Base-by-base conservation (phyloP, 2,329 filamentous ascomycete genomes). In the Aspergillus melleus region DNA sequence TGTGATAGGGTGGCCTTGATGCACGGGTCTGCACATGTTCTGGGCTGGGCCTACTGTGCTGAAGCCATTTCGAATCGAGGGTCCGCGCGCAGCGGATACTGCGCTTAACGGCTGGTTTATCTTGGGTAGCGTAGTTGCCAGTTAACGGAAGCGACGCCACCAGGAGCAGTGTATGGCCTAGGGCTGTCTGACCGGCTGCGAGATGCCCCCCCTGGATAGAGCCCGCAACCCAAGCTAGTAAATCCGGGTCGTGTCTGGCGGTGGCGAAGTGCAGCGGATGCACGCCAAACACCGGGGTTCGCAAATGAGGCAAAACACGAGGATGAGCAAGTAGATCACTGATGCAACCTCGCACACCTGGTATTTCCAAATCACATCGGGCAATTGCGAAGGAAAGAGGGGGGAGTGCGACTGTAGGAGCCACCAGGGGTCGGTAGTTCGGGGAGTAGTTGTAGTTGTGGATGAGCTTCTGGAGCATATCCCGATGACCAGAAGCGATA, bases 221-320 rank as follows among this genome's bases (percentile, higher is more conserved):
- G 16, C 26, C 29, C 10, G 29, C 60, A 5, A 61, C 52, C 56
- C 52, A 56, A 12, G 52, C 24, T 4, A 61, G 53, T 6, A 59
- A 52, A 1, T 55, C 52, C 11, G 60, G 52, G 22, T 55, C 32
- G 46, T 61, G 60, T 36, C 29, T 29, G 3, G 60, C 60, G 3
- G 46, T 51, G 49, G 56, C 56, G 46, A 61, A 59, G 46, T 61
- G 60, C 10, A 61, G 59, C 4, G 16, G 52, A 24, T 61, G 52
- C 39, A 61, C 32, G 2, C 16, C 10, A 12, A 56, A 61, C 36
- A 61, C 44, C n/a, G 56, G 60, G 20, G 56, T 56, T 12, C 53
- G 56, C 30, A 32, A 5, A 12, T 32, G 30, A 12, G 30, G 30
- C 2, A 32, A 12, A 32, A 32, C 2, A 11, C 12, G 12, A 32